Conservation (phyloP, 495 filamentous ascomycete species). For the Daldinia bambusicola region DNA sequence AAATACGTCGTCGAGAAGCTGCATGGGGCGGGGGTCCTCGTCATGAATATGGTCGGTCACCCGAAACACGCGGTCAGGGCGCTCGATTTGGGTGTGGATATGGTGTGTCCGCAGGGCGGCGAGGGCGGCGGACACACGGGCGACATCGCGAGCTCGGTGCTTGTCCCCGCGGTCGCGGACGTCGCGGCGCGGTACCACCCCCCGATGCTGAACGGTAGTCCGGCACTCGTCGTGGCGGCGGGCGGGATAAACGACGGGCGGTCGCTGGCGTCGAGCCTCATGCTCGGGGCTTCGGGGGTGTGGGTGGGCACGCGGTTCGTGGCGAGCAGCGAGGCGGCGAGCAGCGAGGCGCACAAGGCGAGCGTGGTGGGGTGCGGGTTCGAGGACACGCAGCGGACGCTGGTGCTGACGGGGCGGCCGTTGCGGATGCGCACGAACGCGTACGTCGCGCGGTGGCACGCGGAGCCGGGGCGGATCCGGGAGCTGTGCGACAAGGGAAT, state of each 20-base stretch:
- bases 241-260: constrained; percentile 79
- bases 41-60: constrained; percentile 97
- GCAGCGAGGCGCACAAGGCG: constrained; percentile 80
- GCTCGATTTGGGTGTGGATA: constrained; percentile 79
- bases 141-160: constrained; percentile 74
- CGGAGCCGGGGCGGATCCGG: constrained; percentile 73
- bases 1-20: constrained; percentile 71
- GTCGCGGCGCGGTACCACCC: constrained; percentile 72
- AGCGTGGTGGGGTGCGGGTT: constrained; percentile 79
- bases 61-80: constrained; percentile 90
- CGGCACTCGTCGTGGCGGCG: constrained; percentile 76
- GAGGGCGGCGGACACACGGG: constrained; percentile 86
- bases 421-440: constrained; percentile 83
- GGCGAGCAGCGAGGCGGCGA: constrained; percentile 78
- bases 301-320: constrained; percentile 92
- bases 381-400: constrained; percentile 78
- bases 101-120: constrained; percentile 84
- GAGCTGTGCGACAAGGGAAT: constrained; percentile 76
- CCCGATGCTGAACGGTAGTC: constrained; percentile 55
- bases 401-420: constrained; percentile 82
- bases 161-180: constrained; percentile 81
- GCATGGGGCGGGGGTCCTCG: constrained; percentile 76
- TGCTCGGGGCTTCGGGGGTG: constrained; percentile 78
- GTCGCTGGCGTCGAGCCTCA: constrained; percentile 73
- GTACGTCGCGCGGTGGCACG: constrained; percentile 83